Conservation (phyloP, 495 filamentous ascomycete genomes). For the Daldinia concentrica region DNA sequence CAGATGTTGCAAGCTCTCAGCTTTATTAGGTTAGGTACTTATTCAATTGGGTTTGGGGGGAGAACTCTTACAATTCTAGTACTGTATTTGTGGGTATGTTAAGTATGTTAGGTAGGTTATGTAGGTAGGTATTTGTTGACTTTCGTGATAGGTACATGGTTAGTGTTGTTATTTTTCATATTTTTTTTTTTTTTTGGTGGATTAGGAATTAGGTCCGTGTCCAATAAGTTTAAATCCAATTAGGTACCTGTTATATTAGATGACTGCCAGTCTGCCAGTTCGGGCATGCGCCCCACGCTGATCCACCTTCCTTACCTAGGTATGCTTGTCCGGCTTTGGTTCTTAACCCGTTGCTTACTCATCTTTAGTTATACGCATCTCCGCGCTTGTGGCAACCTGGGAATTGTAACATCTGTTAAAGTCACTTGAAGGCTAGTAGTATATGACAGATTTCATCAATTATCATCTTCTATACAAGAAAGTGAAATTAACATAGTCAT, state of each 20-base stretch:
- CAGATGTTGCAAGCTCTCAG: neutral
- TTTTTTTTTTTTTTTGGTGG: neutral
- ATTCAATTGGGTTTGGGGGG: neutral
- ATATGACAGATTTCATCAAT: neutral
- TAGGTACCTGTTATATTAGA: neutral
- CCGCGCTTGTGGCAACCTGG: conserved; percentile 19
- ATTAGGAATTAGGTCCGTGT: too few relatives aligned
- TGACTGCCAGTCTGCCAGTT: conserved; percentile 6
- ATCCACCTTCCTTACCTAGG: conserved; percentile 22
- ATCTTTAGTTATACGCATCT: conserved; percentile 13
- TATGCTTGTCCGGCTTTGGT: neutral
- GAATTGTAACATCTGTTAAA: neutral
- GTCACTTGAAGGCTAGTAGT: neutral
- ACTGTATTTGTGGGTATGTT: neutral
- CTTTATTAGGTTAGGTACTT: neutral
- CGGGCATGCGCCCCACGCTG: conserved; percentile 4
- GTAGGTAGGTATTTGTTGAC: too few relatives aligned
- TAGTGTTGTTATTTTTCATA: neutral
- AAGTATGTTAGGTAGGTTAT: too few relatives aligned
- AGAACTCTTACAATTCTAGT: neutral
- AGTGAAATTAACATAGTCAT: neutral
- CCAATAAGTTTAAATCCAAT: neutral
- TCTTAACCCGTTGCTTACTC: conserved; percentile 17
- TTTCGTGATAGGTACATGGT: neutral
- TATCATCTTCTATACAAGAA: neutral